These are phyloP conservation scores for Blastobotrys aristatus DNA, from an alignment of 1,139 yeast species.

Conservation along the genomic window DNA sequence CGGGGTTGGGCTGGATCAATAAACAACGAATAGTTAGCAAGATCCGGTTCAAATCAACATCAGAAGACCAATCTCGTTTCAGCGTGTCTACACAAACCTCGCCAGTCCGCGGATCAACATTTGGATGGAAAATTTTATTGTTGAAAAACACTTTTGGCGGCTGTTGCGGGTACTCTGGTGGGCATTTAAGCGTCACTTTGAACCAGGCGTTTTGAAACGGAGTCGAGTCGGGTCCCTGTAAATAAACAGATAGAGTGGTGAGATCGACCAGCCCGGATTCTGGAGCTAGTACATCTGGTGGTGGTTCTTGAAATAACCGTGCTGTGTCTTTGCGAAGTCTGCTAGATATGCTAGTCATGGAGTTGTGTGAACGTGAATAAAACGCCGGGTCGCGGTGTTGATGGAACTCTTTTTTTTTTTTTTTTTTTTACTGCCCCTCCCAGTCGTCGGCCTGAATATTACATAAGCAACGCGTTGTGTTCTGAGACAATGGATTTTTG, in stretches of 20 bases:
- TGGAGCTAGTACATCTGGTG: slow-evolving; percentile 18
- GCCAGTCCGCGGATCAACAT: slow-evolving; percentile 61
- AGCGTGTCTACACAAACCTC: slow-evolving; percentile 79
- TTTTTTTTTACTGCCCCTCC: too few species aligned
- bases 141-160: slow-evolving; percentile 60
- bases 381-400: too few species aligned
- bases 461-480: too few species aligned
- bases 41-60: slow-evolving; percentile 29
- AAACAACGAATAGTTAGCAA: slow-evolving; percentile 32
- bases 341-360: slow-evolving; percentile 10
- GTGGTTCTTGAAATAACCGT: slow-evolving; percentile 16
- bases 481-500: too few species aligned
- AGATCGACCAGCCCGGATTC: slow-evolving; percentile 12
- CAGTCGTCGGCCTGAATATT: too few species aligned
- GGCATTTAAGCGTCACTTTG: slow-evolving; percentile 46
- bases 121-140: slow-evolving; percentile 64
- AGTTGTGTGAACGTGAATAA: too few species aligned
- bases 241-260: slow-evolving; percentile 4
- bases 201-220: slow-evolving; percentile 54
- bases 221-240: slow-evolving; percentile 48
- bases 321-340: slow-evolving; percentile 19
- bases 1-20: slow-evolving; percentile 35
- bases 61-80: slow-evolving; percentile 63
- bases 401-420: too few species aligned
- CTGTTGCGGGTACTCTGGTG: slow-evolving; percentile 51